Evolutionary conservation across 108 stramenopile species (phyloP).

Genomic region (Skeletonema marinoi): DNA sequence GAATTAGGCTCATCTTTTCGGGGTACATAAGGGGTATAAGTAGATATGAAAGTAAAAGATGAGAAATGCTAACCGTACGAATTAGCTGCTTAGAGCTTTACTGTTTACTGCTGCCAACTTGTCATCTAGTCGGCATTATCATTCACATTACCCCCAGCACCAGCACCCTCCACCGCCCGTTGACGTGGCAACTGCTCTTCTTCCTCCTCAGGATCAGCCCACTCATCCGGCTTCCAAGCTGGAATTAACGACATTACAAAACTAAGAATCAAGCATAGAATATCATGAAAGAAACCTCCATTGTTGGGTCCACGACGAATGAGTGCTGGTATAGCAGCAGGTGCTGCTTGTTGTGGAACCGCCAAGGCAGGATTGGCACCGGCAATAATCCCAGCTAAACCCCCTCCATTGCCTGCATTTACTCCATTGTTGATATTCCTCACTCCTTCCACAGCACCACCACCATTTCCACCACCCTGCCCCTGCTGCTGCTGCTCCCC

Average conservation of each 20-base stretch:
- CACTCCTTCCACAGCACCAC: not conserved
- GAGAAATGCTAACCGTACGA: no score
- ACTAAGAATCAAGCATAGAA: slow-evolving; percentile 41
- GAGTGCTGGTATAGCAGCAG: slow-evolving; percentile 1
- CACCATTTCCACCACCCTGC: not conserved
- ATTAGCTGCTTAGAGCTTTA: no score
- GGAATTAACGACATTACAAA: slow-evolving; percentile 46
- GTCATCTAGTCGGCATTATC: not conserved
- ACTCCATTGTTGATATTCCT: not conserved
- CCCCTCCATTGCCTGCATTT: not conserved
- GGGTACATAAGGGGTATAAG: no score
- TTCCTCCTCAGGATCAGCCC: slow-evolving; percentile 13
- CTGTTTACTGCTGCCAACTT: not conserved
- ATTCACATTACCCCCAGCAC: not conserved
- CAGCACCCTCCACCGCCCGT: not conserved
- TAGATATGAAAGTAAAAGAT: no score
- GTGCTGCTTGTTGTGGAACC: not conserved
- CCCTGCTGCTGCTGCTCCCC: not conserved
- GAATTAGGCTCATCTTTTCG: no score
- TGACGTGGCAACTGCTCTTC: not conserved
- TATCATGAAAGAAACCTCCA: slow-evolving; percentile 36
- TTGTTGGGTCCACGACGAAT: slow-evolving; percentile 32
- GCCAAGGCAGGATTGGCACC: slow-evolving; percentile 1
- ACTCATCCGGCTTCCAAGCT: slow-evolving; percentile 44
- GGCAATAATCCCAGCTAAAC: not conserved